Evolutionary conservation across 306 rosid species (phyloP).

Genomic region (Fragaria vesca): DNA sequence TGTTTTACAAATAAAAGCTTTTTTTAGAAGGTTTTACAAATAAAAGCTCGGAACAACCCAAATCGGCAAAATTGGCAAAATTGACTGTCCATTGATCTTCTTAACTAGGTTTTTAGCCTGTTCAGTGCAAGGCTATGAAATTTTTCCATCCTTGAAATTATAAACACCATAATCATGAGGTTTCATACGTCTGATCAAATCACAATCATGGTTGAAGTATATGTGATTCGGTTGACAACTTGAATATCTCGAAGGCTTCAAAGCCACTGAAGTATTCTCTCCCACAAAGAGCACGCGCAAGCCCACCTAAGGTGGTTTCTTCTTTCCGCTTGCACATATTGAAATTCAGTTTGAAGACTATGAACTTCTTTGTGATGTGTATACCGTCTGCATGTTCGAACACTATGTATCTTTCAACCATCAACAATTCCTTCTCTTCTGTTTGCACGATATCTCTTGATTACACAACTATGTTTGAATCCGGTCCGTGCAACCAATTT

Average conservation of each 20-base stretch:
- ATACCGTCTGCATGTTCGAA: neutral
- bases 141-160: neutral
- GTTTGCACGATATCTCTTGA: neutral
- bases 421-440: neutral
- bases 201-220: neutral
- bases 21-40: neutral
- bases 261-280: neutral
- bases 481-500: neutral
- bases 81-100: neutral
- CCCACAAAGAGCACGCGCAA: neutral
- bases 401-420: neutral
- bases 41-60: neutral
- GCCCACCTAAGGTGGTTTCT: neutral
- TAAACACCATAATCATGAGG: neutral
- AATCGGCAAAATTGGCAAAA: neutral
- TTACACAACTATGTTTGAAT: neutral
- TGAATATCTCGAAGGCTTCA: neutral
- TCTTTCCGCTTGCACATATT: neutral
- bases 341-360: neutral
- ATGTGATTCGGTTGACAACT: neutral
- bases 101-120: neutral
- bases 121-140: neutral
- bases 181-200: neutral
- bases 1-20: too few species aligned
- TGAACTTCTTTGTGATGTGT: neutral